Evolutionary conservation across 2,329 filamentous ascomycete genomes (phyloP).

Genomic region (Tolypocladium album): DNA sequence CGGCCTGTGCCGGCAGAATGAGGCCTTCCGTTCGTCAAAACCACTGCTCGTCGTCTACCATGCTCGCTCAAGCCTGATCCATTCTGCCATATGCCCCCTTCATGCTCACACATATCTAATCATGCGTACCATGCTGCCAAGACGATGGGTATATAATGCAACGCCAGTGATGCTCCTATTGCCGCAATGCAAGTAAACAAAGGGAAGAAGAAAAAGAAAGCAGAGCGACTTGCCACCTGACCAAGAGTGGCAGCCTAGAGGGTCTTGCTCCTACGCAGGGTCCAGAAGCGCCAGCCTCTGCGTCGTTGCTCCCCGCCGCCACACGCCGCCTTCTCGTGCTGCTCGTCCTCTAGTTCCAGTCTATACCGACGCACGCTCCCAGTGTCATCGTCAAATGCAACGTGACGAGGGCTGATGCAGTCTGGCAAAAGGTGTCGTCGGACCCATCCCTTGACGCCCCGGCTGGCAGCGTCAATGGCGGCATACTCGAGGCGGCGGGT

Average conservation of each 20-base stretch:
- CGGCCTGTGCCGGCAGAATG: not conserved
- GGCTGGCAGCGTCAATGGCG: conserved; percentile 52
- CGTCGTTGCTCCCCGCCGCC: conserved; percentile 5
- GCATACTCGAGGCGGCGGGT: conserved; percentile 55
- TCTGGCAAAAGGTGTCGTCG: conserved; percentile 47
- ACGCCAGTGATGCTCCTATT: not conserved
- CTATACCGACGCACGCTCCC: conserved; percentile 55
- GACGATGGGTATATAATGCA: not conserved
- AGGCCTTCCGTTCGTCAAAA: not conserved
- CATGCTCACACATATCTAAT: not conserved
- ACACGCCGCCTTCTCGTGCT: conserved; percentile 12
- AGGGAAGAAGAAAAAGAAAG: too few species aligned
- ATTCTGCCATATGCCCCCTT: not conserved
- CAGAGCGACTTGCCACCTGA: not conserved
- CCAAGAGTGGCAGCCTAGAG: not conserved
- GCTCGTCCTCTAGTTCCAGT: conserved; percentile 42
- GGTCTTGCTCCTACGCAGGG: conserved; percentile 14
- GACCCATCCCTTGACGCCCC: conserved; percentile 50
- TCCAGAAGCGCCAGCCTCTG: conserved; percentile 18
- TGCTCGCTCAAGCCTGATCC: not conserved
- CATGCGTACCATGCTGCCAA: not conserved
- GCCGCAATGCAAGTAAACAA: not conserved
- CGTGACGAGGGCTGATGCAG: conserved; percentile 45
- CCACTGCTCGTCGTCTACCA: not conserved
- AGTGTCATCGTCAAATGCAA: conserved; percentile 50